phyloP scores from a whole-genome alignment of 2,329 filamentous ascomycete species.

The Periconia sp. region DNA sequence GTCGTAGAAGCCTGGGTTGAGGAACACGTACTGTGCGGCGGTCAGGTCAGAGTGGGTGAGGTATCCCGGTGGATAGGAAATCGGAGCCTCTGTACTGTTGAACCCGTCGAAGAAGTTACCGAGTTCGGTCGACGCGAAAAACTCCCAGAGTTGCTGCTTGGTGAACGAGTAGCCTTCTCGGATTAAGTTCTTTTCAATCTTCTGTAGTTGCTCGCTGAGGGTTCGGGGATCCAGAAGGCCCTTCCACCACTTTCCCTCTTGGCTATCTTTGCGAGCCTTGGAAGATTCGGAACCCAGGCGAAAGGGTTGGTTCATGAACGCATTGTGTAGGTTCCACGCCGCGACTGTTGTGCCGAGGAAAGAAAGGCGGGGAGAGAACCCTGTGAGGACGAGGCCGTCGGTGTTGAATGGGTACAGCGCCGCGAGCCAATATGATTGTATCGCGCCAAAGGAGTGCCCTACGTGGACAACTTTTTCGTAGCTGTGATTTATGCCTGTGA shows the following conservation, averaged over 20 bases:
- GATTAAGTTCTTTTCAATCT: background rate
- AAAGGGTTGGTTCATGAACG: slow-evolving; percentile 45
- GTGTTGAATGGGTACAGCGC: slow-evolving; percentile 55
- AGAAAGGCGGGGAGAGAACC: slow-evolving; percentile 55
- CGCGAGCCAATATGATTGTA: slow-evolving; percentile 59
- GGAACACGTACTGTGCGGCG: slow-evolving; percentile 55
- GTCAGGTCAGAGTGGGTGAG: slow-evolving; percentile 51
- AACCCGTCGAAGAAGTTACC: slow-evolving; percentile 31
- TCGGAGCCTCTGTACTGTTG: slow-evolving; percentile 24
- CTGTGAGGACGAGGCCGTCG: slow-evolving; percentile 63
- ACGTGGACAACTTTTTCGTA: slow-evolving; percentile 58
- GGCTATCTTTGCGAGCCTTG: slow-evolving; percentile 1
- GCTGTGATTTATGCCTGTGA: slow-evolving; percentile 45
- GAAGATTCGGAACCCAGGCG: slow-evolving; percentile 40
- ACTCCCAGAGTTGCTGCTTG: slow-evolving; percentile 27
- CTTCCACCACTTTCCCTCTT: no score
- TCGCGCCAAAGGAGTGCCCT: slow-evolving; percentile 66
- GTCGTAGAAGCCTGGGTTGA: slow-evolving; percentile 57
- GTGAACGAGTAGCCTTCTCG: slow-evolving; percentile 11
- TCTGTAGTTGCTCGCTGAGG: slow-evolving; percentile 1
- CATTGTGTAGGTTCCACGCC: slow-evolving; percentile 52
- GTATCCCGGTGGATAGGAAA: slow-evolving; percentile 54
- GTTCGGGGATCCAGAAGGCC: background rate
- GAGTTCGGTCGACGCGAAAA: slow-evolving; percentile 32
- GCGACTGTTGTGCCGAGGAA: slow-evolving; percentile 50